Conservation (phyloP, 2,329 filamentous ascomycete genomes). For the Coniochaeta sp. region DNA sequence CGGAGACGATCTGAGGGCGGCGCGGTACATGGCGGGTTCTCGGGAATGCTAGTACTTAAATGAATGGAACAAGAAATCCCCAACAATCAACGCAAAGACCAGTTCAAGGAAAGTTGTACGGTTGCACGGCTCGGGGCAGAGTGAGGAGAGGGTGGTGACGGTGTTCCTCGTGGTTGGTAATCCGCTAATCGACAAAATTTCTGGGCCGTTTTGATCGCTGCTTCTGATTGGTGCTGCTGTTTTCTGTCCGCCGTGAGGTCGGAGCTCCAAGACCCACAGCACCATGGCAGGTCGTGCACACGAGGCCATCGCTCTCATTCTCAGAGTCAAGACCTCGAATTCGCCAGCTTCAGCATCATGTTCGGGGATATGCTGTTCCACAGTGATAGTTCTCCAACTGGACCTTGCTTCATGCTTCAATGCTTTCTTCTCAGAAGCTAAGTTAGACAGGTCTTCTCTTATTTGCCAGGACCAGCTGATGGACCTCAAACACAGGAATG, state of each 20-base stretch:
- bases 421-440: too few relatives aligned
- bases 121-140: not conserved
- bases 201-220: not conserved
- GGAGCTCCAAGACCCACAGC: not conserved
- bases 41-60: constrained; percentile 4
- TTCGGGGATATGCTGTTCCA: too few relatives aligned
- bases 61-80: not conserved
- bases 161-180: constrained; percentile 1
- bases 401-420: too few relatives aligned
- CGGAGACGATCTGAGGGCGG: constrained; percentile 39
- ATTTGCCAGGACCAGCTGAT: too few relatives aligned
- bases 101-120: not conserved
- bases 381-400: too few relatives aligned
- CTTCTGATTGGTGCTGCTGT: not conserved
- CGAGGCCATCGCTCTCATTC: too few relatives aligned
- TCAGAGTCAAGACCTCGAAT: too few relatives aligned
- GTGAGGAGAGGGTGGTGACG: not conserved
- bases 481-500: too few relatives aligned
- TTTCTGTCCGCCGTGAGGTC: not conserved
- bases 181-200: constrained; percentile 1
- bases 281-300: too few relatives aligned
- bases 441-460: too few relatives aligned
- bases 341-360: too few relatives aligned
- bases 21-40: constrained; percentile 40
- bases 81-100: constrained; percentile 5